Conservation (phyloP, 768 basidiomycete species). For the Russula emetica region DNA sequence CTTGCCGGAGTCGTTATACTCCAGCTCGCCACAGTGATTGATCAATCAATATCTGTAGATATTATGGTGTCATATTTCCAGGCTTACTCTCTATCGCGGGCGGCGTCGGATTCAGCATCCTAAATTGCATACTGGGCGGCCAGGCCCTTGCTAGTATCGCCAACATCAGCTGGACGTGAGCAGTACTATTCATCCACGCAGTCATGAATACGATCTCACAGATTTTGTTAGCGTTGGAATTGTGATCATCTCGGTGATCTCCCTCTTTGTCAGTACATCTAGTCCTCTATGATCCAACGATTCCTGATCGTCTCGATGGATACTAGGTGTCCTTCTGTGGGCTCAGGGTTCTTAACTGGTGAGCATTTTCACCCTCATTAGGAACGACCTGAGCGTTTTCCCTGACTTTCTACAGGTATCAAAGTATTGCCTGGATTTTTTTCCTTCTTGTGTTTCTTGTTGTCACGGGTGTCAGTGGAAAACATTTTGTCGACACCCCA, state of each 20-base stretch:
- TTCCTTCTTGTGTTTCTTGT: slow-evolving; percentile 68
- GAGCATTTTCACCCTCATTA: slow-evolving; percentile 4
- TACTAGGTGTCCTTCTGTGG: slow-evolving; percentile 67
- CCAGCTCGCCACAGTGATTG: neutral
- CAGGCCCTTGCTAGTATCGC: slow-evolving; percentile 54
- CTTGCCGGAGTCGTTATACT: neutral
- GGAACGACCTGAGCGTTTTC: neutral
- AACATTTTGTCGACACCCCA: slow-evolving; percentile 53
- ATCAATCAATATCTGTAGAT: slow-evolving; percentile 37
- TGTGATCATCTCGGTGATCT: slow-evolving; percentile 66
- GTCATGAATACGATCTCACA: neutral
- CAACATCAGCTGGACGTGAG: slow-evolving; percentile 49
- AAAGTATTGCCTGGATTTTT: slow-evolving; percentile 71
- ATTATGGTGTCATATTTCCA: slow-evolving; percentile 49
- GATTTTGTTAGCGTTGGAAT: slow-evolving; percentile 54
- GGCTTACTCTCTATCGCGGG: slow-evolving; percentile 48
- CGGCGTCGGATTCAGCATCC: slow-evolving; percentile 52
- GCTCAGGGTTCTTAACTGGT: slow-evolving; percentile 58
- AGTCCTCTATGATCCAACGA: neutral
- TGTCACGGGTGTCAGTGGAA: slow-evolving; percentile 67
- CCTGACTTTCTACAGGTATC: slow-evolving; percentile 49
- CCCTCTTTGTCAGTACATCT: slow-evolving; percentile 44
- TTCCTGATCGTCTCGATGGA: slow-evolving; percentile 6
- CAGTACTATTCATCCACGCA: neutral
- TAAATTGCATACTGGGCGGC: slow-evolving; percentile 60